Evolutionary conservation across 2,329 filamentous ascomycete species (phyloP).

Genomic region (Echinosphaeria canescens): DNA sequence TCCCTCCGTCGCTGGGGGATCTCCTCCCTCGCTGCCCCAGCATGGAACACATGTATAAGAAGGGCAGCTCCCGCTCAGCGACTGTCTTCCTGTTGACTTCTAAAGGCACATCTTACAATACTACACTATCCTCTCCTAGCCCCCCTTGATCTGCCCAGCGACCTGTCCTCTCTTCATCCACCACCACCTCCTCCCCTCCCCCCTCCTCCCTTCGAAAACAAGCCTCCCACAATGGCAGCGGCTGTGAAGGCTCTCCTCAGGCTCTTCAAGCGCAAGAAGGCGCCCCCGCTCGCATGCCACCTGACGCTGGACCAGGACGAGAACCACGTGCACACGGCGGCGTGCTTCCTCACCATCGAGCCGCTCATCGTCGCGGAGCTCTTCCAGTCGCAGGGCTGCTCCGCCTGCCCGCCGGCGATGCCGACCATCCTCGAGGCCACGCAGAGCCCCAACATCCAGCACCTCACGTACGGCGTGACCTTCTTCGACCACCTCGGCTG

Average conservation of each 20-base stretch:
- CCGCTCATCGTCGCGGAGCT: conserved; percentile 12
- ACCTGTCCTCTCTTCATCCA: no score
- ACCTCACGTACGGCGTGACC: conserved; percentile 13
- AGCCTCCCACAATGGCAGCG: not conserved
- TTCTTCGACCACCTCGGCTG: conserved; percentile 13
- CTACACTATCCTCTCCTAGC: no score
- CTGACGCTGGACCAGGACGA: conserved; percentile 10
- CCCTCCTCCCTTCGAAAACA: no score
- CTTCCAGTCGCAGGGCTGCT: conserved; percentile 13
- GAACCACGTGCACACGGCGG: conserved; percentile 10
- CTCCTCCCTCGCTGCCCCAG: no score
- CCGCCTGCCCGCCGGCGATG: conserved; percentile 11
- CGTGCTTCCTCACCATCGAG: conserved; percentile 12
- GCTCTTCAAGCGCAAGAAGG: conserved; percentile 11
- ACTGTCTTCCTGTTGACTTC: no score
- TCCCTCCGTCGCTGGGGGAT: no score
- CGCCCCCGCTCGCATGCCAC: conserved; percentile 11
- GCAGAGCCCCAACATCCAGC: conserved; percentile 9
- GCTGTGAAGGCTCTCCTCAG: conserved; percentile 3
- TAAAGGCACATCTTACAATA: no score
- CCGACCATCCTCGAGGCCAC: conserved; percentile 10
- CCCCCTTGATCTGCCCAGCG: no score
- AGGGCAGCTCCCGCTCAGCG: no score
- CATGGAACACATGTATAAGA: no score
- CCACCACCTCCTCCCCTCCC: no score